phyloP scores from a whole-genome alignment of 2,329 filamentous ascomycete genomes.

The Ophiostoma novo-ulmi region DNA sequence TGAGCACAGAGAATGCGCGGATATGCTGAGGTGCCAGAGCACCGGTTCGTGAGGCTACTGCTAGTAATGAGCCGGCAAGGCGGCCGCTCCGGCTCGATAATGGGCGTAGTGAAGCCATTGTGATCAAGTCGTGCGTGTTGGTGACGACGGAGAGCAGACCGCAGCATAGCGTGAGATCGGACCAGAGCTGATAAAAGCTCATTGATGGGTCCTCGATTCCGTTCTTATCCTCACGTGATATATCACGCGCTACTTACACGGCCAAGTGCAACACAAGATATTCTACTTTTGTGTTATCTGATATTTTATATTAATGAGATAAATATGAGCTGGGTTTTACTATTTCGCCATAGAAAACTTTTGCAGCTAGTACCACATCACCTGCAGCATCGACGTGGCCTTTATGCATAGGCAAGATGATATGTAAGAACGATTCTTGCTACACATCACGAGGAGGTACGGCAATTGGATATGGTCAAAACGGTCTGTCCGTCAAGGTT shows the following conservation, averaged over 20 bases:
- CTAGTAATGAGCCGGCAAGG: slow-evolving; percentile 11
- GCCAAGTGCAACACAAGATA: background rate
- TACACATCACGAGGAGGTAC: background rate
- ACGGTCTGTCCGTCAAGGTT: background rate
- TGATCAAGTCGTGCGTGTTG: background rate
- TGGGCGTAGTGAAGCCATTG: slow-evolving; percentile 22
- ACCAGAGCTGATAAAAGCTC: slow-evolving; percentile 17
- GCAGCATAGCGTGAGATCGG: slow-evolving; percentile 21
- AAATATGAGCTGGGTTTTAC: too few relatives aligned
- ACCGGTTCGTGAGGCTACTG: background rate
- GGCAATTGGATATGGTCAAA: background rate
- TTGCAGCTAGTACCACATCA: background rate
- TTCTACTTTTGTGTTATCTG: background rate
- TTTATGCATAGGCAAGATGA: slow-evolving; percentile 17
- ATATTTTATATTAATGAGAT: background rate
- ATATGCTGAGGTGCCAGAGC: background rate
- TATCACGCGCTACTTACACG: slow-evolving; percentile 8
- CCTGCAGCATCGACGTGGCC: slow-evolving; percentile 18
- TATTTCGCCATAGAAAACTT: too few relatives aligned
- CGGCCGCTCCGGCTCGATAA: slow-evolving; percentile 10
- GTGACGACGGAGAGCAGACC: background rate
- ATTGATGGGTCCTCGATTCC: slow-evolving; percentile 7
- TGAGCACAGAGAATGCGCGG: slow-evolving; percentile 67
- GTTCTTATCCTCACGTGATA: slow-evolving; percentile 10
- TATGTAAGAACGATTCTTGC: slow-evolving; percentile 15